Evolutionary conservation across 225 moss, liverwort and hornwort genomes (phyloP), one percentile per base, ranked within the genome.

Genomic region (Bryum argenteum): DNA sequence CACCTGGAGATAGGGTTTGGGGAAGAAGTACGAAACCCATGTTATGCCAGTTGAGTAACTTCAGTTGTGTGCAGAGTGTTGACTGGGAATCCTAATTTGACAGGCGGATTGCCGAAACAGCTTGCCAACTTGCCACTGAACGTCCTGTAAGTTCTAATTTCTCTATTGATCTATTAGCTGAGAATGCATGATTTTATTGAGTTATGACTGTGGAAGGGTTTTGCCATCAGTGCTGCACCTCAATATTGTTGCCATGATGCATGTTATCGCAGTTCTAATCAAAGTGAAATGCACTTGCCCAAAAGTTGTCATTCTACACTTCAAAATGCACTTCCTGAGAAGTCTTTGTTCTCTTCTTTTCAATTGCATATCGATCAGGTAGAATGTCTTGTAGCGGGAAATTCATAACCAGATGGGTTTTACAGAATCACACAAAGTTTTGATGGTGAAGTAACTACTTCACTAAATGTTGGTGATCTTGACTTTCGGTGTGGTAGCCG

Each of bases 31-130:
- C 2, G 21, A 65, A 28, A 57, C 33, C 0, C 18, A 16, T 43
- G 11, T 1, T 11, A 6, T 58, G 33, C 10, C 4, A 45, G 20
- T 39, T 15, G 28, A 58, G 20, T 13, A 13, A 40, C 9, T 19
- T 0, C 24, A 22, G 23, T 24, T 38, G 11, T 38, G 69, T 59
- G 69, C 77, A 70, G 69, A 65, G 58, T 11, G 47, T 41, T 77
- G 70, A 48, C n/a, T 18, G 60, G 77, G 24, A 81, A 77, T 50
- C 73, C 48, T 23, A 41, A 40, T 65, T 58, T 81, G 65, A 1
- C 0, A 6, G 77, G 77, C 44, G 19, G 0, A 17, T 70, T 81
- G 24, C 73, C 73, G 16, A 6, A 5, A 1, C 69, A 77, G 69
- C 58, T 81, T n/a, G 58, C 13, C 9, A 0, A 0, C 0, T 0